These are phyloP conservation scores for Celoporthe dispersa DNA, from an alignment of 2,329 filamentous ascomycete species.

Conservation along the genomic window DNA sequence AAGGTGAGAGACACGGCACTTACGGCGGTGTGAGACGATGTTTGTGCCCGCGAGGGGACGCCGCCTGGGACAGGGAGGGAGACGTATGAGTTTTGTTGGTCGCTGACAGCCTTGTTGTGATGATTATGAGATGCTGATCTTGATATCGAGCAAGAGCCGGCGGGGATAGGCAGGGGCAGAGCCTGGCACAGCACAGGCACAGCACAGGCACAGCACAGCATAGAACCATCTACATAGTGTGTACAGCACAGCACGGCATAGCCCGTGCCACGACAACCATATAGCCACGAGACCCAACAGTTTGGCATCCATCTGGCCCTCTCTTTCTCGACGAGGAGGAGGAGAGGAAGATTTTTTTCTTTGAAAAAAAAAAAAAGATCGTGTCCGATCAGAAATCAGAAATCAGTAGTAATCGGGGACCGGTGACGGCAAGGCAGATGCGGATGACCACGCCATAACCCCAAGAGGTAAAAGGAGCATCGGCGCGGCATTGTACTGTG, in stretches of 20 bases:
- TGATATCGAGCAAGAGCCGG: not conserved
- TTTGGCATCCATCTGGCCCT: not conserved
- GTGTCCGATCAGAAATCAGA: not conserved
- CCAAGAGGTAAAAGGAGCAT: slow-evolving; percentile 1
- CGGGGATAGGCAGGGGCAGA: not conserved
- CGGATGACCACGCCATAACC: slow-evolving; percentile 2
- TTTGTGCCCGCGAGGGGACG: not conserved
- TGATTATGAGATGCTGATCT: not conserved
- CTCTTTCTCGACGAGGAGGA: too few relatives aligned
- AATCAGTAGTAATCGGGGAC: not conserved
- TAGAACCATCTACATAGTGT: too few relatives aligned
- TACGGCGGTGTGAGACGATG: slow-evolving; percentile 2
- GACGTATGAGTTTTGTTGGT: not conserved
- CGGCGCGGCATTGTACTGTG: slow-evolving; percentile 3
- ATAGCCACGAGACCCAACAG: not conserved
- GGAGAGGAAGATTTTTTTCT: too few relatives aligned
- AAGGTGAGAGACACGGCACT: slow-evolving; percentile 3
- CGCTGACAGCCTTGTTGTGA: not conserved
- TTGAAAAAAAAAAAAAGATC: not conserved
- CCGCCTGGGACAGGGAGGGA: not conserved
- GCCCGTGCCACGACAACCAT: not conserved
- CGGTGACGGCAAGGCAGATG: not conserved
- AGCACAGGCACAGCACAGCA: not conserved
- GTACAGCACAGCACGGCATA: not conserved
- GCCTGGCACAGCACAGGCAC: not conserved